Evolutionary conservation across 129 eudicot genomes (phyloP), one percentile per base, ranked within the genome.

Genomic region (Solidago caesia): DNA sequence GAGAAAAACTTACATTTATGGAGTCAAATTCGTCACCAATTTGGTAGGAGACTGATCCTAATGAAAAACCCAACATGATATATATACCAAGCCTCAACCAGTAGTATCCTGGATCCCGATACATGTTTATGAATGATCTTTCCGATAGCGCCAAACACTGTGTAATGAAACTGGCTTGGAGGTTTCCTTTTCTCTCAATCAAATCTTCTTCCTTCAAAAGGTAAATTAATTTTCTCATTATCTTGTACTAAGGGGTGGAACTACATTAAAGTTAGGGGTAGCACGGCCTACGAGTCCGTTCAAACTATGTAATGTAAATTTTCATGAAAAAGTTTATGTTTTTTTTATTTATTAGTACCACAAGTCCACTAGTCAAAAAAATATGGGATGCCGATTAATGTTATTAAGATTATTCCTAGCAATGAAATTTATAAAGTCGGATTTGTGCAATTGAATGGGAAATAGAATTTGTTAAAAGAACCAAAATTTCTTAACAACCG

Each of bases 1-100:
- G 46, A 12, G 6, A 39, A 39, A 10, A 58, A 64, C 87, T 89
- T 76, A 89, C 97, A 14, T 82, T 83, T 75, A 92, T 80, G 43
- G 96, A 87, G 73, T 62, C 89, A 75, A 64, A 82, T 52, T 74
- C 61, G 10, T 6, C 76, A 6, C 97, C 92, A 47, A 88, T 12
- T 9, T 79, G 42, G 60, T 75, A 88, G 61, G 75, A 91, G 10
- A 91, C 78, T 6, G 87, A 72, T 61, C 95, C 97, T 0, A 91
- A 5, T 42, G 92, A 88, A 7, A 88, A 72, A 7, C 82, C 84
- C 80, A 88, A 58, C 12, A 80, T 85, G 44, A 84, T 74, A 52
- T 86, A 91, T 61, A 91, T 86, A 61, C 63, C 84, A 71, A 91
- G 84, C 16, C 97, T 81, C 52, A 91, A 49, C 97, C 97, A 91